phyloP scores from a whole-genome alignment of 768 basidiomycete genomes.

The Lentinula sp. region DNA sequence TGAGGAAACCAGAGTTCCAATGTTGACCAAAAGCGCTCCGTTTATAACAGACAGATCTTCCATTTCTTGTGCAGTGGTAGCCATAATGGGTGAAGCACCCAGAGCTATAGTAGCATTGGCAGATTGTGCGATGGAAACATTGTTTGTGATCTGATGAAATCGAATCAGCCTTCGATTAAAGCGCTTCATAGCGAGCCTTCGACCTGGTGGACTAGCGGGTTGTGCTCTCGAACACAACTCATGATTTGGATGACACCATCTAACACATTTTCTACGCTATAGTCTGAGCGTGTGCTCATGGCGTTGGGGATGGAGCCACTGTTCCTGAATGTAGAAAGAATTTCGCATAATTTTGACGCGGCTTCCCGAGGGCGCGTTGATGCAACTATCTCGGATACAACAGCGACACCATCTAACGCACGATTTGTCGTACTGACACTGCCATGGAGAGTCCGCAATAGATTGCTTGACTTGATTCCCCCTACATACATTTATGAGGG shows the following conservation, averaged over 20 bases:
- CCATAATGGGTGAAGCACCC: constrained; percentile 90
- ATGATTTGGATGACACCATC: constrained; percentile 44
- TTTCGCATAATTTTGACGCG: constrained; percentile 36
- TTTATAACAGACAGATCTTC: constrained; percentile 63
- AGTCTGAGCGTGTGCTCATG: constrained; percentile 1
- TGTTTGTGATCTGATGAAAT: constrained; percentile 77
- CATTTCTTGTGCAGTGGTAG: constrained; percentile 78
- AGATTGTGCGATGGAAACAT: constrained; percentile 82
- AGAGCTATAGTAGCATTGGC: constrained; percentile 87
- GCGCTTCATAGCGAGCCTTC: too few species aligned
- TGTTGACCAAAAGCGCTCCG: constrained; percentile 76
- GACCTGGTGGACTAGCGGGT: constrained; percentile 82
- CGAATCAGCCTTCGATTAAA: neutral
- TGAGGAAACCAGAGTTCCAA: constrained; percentile 64
- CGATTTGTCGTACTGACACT: constrained; percentile 52
- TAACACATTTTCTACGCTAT: constrained; percentile 22
- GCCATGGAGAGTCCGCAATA: constrained; percentile 71
- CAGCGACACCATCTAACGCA: constrained; percentile 74
- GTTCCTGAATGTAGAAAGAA: constrained; percentile 37
- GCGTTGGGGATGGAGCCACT: neutral
- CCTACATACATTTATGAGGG: constrained; percentile 36
- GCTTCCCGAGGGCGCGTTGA: constrained; percentile 49
- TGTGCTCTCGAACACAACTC: constrained; percentile 38
- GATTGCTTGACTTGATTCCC: constrained; percentile 78
- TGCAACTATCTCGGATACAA: constrained; percentile 82